phyloP scores from a whole-genome alignment of 352 stramenopile species.

The Globisporangium spinosum region DNA sequence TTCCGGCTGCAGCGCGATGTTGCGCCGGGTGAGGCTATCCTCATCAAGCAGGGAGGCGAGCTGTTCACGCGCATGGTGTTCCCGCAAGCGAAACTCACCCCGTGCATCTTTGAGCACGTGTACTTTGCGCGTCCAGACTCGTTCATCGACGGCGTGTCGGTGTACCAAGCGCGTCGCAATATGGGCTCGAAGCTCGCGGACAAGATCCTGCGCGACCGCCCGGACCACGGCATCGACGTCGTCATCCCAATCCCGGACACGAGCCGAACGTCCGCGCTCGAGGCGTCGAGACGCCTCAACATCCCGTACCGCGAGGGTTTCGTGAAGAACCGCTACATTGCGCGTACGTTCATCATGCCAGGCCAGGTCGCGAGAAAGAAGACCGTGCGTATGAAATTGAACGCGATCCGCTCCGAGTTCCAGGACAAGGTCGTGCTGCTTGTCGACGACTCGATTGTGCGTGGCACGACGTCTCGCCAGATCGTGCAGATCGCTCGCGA shows the following conservation, averaged over 20 bases:
- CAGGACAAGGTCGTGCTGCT: slow-evolving; percentile 96
- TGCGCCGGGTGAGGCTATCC: slow-evolving; percentile 94
- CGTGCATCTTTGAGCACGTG: slow-evolving; percentile 99
- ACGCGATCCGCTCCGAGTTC: slow-evolving; percentile 93
- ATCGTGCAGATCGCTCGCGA: slow-evolving; percentile 98
- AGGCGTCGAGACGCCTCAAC: slow-evolving; percentile 83
- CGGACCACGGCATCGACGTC: slow-evolving; percentile 95
- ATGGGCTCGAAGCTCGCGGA: slow-evolving; percentile 98
- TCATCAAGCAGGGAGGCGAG: slow-evolving; percentile 89
- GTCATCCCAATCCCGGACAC: slow-evolving; percentile 99
- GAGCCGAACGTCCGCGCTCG: slow-evolving; percentile 93
- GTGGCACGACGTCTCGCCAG: slow-evolving; percentile 97
- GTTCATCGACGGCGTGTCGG: slow-evolving; percentile 97
- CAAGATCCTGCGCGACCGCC: slow-evolving; percentile 90
- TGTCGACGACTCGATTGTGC: slow-evolving; percentile 99
- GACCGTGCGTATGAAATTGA: slow-evolving; percentile 98
- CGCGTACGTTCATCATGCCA: slow-evolving; percentile 99
- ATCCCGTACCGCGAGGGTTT: slow-evolving; percentile 97
- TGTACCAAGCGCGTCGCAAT: slow-evolving; percentile 97
- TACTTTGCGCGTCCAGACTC: slow-evolving; percentile 99
- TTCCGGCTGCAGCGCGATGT: slow-evolving; percentile 96
- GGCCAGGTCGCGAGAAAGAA: slow-evolving; percentile 95
- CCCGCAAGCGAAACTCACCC: slow-evolving; percentile 61
- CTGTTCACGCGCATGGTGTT: slow-evolving; percentile 88
- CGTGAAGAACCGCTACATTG: slow-evolving; percentile 99